phyloP scores from a whole-genome alignment of 2,329 filamentous ascomycete genomes.

The Hypoxylon sp. region DNA sequence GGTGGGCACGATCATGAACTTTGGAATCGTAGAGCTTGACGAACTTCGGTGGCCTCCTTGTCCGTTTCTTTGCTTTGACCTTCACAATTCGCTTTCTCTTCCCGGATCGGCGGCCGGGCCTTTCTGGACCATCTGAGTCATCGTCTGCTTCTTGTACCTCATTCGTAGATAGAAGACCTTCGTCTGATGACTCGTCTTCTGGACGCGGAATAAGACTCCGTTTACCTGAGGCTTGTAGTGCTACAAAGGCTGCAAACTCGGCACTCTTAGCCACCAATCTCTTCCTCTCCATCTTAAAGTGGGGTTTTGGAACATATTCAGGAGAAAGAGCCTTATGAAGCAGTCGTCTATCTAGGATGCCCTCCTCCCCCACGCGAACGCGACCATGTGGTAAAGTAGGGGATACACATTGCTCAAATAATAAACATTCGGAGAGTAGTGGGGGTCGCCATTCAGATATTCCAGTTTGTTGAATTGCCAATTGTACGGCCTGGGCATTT shows the following conservation, averaged over 20 bases:
- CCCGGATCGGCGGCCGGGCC: background rate
- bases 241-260: slow-evolving; percentile 40
- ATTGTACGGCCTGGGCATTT: background rate
- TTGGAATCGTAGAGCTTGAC: slow-evolving; percentile 39
- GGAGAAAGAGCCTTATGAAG: slow-evolving; percentile 37
- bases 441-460: slow-evolving; percentile 36
- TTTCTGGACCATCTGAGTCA: background rate
- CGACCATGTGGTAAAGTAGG: slow-evolving; percentile 9
- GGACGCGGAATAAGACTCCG: slow-evolving; percentile 38
- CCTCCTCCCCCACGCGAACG: slow-evolving; percentile 30
- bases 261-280: slow-evolving; percentile 35
- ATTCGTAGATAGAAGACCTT: slow-evolving; percentile 26
- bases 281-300: slow-evolving; percentile 44
- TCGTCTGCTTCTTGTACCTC: slow-evolving; percentile 5
- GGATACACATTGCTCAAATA: slow-evolving; percentile 25
- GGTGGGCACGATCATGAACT: slow-evolving; percentile 35
- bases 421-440: slow-evolving; percentile 21
- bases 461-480: slow-evolving; percentile 24
- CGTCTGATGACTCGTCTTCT: slow-evolving; percentile 41
- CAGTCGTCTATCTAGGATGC: slow-evolving; percentile 35
- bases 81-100: background rate
- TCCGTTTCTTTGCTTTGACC: slow-evolving; percentile 13
- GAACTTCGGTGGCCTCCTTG: slow-evolving; percentile 30
- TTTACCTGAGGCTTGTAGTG: slow-evolving; percentile 11
- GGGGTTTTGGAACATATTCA: slow-evolving; percentile 40